Evolutionary conservation across 2,329 filamentous ascomycete genomes (phyloP), one percentile per base, ranked within the genome.

Genomic region (Calonectria leucothoes): DNA sequence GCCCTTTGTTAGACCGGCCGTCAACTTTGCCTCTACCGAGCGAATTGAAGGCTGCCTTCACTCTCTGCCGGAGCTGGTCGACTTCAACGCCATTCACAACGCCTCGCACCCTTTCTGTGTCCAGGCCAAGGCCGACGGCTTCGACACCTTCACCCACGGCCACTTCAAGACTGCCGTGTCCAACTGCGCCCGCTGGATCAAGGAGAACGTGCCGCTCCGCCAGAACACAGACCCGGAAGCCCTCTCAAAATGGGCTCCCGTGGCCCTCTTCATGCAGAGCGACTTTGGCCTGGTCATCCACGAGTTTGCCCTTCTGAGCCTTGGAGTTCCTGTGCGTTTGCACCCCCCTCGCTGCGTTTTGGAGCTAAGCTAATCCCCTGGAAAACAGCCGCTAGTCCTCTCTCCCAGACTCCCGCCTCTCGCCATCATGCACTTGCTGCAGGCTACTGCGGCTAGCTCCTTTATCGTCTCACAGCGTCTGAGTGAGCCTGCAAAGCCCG

Each of bases 211-310:
- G 15, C 74, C 69, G 3, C 66, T 69, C 7, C 66, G 57, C 4
- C 48, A 45, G 29, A 31, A 55, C 12, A 33, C 45, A 23, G 61
- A 49, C 20, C 72, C 51, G n/a, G 70, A 72, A 48, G 71, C 49
- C 15, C 15, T 72, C 23, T 70, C 66, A 4, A 71, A 66, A 27
- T 69, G 61, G 67, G 71, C 71, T 4, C 81, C 81, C 1, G 76
- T 82, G 11, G 82, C 82, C 4, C 72, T 82, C 7, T 77, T 78
- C 29, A 76, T 82, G 75, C 79, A 82, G 59, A 82, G 81, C 29
- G 80, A 82, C 67, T 74, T 82, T 51, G 77, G 77, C 5, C 71
- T 83, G 12, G 75, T 82, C 20, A 73, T 83, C 14, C 74, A 82
- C 49, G 57, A 79, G 31, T 72, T 77, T 27, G 78, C 80, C 27